Conservation (phyloP, 2,329 filamentous ascomycete species). For the Hypoxylon sp. region DNA sequence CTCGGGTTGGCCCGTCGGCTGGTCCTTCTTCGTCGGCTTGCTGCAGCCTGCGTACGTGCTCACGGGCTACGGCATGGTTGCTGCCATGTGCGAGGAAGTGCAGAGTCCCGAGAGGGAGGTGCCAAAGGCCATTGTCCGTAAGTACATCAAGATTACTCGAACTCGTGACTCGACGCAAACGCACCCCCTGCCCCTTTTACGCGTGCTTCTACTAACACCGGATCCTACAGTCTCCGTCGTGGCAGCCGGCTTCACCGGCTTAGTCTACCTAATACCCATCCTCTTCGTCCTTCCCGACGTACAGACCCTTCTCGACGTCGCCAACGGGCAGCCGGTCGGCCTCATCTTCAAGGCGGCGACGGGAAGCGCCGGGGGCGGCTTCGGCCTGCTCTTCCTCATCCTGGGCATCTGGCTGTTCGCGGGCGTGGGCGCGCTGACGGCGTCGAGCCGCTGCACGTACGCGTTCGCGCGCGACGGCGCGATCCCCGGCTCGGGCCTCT, state of each 20-base stretch:
- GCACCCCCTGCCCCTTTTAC: neutral
- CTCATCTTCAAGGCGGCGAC: conserved; percentile 79
- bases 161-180: neutral
- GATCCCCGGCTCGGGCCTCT: conserved; percentile 73
- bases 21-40: conserved; percentile 76
- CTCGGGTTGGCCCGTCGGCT: conserved; percentile 72
- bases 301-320: conserved; percentile 66
- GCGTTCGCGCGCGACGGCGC: conserved; percentile 79
- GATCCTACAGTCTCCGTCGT: conserved; percentile 62
- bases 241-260: conserved; percentile 69
- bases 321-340: conserved; percentile 79
- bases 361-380: conserved; percentile 75
- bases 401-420: conserved; percentile 81
- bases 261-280: conserved; percentile 75
- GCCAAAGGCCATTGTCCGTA: conserved; percentile 71
- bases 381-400: conserved; percentile 77
- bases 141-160: neutral
- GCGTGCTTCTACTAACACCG: neutral
- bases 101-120: conserved; percentile 73
- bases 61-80: conserved; percentile 75
- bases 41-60: conserved; percentile 70
- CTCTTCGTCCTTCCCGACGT: conserved; percentile 79
- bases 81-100: conserved; percentile 76
- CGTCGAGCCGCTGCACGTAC: conserved; percentile 76
- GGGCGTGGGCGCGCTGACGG: conserved; percentile 76